Evolutionary conservation across 345 rosid species (phyloP).

Genomic region (Gossypioides kirkii): DNA sequence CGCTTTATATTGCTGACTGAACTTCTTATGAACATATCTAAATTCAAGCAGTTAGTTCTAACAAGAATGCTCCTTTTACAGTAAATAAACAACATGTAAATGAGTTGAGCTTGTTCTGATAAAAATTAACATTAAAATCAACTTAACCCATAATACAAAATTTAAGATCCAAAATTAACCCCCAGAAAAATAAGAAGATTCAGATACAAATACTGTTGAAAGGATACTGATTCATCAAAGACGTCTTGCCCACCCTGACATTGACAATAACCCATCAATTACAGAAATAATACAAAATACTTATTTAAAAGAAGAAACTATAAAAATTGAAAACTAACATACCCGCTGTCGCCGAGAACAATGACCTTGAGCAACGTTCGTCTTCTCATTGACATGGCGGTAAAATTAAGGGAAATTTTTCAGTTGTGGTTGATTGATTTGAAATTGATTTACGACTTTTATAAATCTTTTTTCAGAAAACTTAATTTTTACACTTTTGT

Average conservation of each 20-base stretch:
- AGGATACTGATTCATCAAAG: conserved; percentile 99
- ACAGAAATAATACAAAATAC: neutral
- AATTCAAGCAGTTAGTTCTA: conserved; percentile 23
- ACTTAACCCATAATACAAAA: neutral
- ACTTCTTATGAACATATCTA: conserved; percentile 82
- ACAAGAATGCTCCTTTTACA: neutral
- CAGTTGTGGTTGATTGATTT: neutral
- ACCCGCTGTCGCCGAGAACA: conserved; percentile 99
- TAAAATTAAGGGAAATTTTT: neutral
- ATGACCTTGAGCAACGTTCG: conserved; percentile 98
- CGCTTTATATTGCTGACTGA: conserved; percentile 95
- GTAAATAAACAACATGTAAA: neutral
- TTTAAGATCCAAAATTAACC: conserved; percentile 7
- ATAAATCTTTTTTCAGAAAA: neutral
- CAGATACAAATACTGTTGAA: neutral
- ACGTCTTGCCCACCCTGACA: conserved; percentile 96
- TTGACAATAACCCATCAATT: conserved; percentile 15
- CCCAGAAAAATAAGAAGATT: neutral
- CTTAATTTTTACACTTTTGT: neutral
- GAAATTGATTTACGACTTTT: neutral
- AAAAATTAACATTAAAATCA: neutral
- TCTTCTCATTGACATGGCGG: conserved; percentile 71
- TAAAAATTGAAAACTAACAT: conserved; percentile 11
- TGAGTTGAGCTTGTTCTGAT: neutral
- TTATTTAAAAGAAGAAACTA: conserved; percentile 15